phyloP scores from a whole-genome alignment of 352 stramenopile species.

The Phytophthora fragariaefolia region DNA sequence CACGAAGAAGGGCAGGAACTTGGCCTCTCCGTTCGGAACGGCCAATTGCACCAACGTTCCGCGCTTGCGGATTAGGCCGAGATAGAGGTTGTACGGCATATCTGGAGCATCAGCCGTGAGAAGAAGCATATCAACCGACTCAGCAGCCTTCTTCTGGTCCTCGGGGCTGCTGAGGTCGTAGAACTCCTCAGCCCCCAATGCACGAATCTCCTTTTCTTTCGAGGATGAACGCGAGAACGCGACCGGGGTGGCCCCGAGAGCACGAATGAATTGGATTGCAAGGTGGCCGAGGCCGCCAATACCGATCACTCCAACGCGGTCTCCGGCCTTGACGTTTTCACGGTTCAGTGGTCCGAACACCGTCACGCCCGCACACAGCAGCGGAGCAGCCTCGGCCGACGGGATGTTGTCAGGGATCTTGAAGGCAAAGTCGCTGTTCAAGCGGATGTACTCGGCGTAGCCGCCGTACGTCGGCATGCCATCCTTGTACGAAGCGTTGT shows the following conservation, averaged over 20 bases:
- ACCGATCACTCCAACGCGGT: slow-evolving; percentile 78
- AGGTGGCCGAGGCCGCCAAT: slow-evolving; percentile 89
- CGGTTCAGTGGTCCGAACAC: slow-evolving; percentile 77
- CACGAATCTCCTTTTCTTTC: background rate
- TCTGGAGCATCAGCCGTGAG: slow-evolving; percentile 64
- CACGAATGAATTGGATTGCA: slow-evolving; percentile 83
- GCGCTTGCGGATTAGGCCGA: slow-evolving; percentile 52
- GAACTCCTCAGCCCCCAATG: background rate
- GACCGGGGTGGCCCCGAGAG: slow-evolving; percentile 65
- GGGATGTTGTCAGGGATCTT: slow-evolving; percentile 70
- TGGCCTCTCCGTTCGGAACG: slow-evolving; percentile 52
- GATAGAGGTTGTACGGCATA: slow-evolving; percentile 46
- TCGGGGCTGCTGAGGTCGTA: background rate
- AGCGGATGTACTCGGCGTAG: slow-evolving; percentile 78
- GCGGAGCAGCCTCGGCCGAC: slow-evolving; percentile 49
- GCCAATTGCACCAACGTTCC: slow-evolving; percentile 71
- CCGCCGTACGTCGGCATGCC: slow-evolving; percentile 59
- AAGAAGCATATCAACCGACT: slow-evolving; percentile 69
- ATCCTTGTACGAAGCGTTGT: slow-evolving; percentile 60
- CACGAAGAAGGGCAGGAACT: slow-evolving; percentile 52
- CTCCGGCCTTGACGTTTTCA: slow-evolving; percentile 52
- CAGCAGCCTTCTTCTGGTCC: no score
- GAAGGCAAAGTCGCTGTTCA: slow-evolving; percentile 66
- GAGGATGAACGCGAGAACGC: background rate
- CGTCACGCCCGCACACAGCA: slow-evolving; percentile 88